phyloP scores from a whole-genome alignment of 2,329 filamentous ascomycete genomes.

The Fusarium sp. region DNA sequence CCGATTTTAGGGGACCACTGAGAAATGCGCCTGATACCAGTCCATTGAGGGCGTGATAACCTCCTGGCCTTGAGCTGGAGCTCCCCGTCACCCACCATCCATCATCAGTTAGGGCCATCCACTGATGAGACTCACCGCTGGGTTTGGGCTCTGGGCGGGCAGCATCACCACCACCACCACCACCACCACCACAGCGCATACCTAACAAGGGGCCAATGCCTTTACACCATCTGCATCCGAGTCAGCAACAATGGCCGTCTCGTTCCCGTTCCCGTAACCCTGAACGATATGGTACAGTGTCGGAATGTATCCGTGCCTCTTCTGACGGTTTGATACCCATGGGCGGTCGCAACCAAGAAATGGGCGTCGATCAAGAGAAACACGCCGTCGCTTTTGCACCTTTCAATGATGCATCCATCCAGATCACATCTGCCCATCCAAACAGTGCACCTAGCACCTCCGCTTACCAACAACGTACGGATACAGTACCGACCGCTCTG shows the following conservation, averaged over 20 bases:
- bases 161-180: background rate
- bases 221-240: slow-evolving; percentile 20
- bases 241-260: background rate
- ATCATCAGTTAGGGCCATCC: slow-evolving; percentile 7
- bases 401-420: slow-evolving; percentile 32
- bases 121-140: slow-evolving; percentile 26
- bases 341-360: slow-evolving; percentile 21
- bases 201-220: slow-evolving; percentile 19
- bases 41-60: slow-evolving; percentile 14
- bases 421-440: slow-evolving; percentile 21
- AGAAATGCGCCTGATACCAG: slow-evolving; percentile 28
- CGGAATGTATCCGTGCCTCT: slow-evolving; percentile 8
- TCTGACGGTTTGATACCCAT: slow-evolving; percentile 23
- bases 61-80: slow-evolving; percentile 3
- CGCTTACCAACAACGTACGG: slow-evolving; percentile 2
- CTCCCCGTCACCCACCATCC: background rate
- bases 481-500: slow-evolving; percentile 1
- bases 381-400: slow-evolving; percentile 20
- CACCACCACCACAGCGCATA: background rate
- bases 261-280: background rate
- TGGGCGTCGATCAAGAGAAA: slow-evolving; percentile 28
- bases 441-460: slow-evolving; percentile 5
- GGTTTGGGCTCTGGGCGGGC: background rate
- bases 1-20: slow-evolving; percentile 34
- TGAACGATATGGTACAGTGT: background rate